These are phyloP conservation scores for Sporodiniella umbellata DNA, from an alignment of 371 early-diverging fungal species.

Conservation along the genomic window DNA sequence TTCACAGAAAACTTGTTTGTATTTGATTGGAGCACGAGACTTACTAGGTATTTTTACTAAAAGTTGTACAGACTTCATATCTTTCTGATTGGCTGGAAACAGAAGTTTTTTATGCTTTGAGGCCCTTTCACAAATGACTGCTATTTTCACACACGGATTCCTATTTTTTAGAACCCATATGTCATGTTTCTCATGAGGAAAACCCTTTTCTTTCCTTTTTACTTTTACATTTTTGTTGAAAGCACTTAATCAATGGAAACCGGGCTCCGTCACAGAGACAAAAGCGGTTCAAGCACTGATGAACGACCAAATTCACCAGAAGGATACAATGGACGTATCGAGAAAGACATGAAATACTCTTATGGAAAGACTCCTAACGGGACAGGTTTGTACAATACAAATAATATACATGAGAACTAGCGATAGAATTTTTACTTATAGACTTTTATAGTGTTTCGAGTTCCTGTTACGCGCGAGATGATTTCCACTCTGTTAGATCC, in stretches of 20 bases:
- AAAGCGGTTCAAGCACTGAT: conserved; percentile 6
- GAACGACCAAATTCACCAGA: conserved; percentile 10
- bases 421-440: neutral
- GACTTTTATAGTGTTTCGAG: conserved; percentile 52
- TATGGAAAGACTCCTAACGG: conserved; percentile 61
- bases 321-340: conserved; percentile 21
- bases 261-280: conserved; percentile 28
- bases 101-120: conserved; percentile 1
- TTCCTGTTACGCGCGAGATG: conserved; percentile 78
- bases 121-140: conserved; percentile 14
- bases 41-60: neutral
- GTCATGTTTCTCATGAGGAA: conserved; percentile 4
- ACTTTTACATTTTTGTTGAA: conserved; percentile 7
- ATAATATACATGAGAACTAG: neutral
- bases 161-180: too few species aligned
- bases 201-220: neutral
- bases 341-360: conserved; percentile 36
- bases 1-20: conserved; percentile 21
- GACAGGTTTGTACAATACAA: conserved; percentile 34
- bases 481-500: conserved; percentile 68
- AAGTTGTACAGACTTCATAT: conserved; percentile 7
- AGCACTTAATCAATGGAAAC: conserved; percentile 14
- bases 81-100: neutral
- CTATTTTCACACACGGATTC: conserved; percentile 29
- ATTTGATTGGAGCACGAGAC: conserved; percentile 16